phyloP scores from a whole-genome alignment of 495 filamentous ascomycete species.

The Pseudotulostoma volvatum region DNA sequence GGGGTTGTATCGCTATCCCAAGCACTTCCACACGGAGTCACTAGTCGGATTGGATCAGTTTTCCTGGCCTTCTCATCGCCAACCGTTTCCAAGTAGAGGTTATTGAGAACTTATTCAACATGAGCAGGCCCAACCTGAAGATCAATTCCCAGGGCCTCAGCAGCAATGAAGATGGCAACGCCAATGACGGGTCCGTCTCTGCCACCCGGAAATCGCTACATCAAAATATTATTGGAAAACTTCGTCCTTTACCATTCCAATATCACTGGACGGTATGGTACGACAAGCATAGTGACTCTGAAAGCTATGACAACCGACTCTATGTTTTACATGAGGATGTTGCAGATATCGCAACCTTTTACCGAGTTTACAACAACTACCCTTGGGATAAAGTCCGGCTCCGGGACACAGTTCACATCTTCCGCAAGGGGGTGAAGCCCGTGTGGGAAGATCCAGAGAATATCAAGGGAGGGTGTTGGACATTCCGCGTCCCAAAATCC shows the following conservation, averaged over 20 bases:
- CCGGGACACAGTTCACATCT: conserved; percentile 72
- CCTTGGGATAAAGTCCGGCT: conserved; percentile 59
- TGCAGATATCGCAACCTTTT: conserved; percentile 65
- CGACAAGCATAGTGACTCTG: conserved; percentile 29
- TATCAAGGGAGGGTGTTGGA: conserved; percentile 66
- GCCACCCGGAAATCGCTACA: conserved; percentile 18
- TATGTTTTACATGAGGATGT: conserved; percentile 52
- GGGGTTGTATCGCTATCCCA: too few species aligned
- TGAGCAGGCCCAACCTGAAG: too few species aligned
- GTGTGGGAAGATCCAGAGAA: conserved; percentile 87
- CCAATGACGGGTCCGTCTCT: conserved; percentile 2
- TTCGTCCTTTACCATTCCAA: conserved; percentile 34
- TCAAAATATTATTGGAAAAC: conserved; percentile 27
- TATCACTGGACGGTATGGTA: conserved; percentile 45
- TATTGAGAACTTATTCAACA: too few species aligned
- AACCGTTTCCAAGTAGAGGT: too few species aligned
- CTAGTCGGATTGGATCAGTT: too few species aligned
- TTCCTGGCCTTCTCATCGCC: too few species aligned
- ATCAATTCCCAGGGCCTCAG: too few species aligned
- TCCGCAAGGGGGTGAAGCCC: conserved; percentile 71
- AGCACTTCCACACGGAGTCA: too few species aligned
- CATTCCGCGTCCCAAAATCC: conserved; percentile 66
- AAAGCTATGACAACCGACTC: conserved; percentile 44
- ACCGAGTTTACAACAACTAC: conserved; percentile 81
- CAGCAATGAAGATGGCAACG: neutral